Evolutionary conservation across 352 stramenopile species (phyloP), one percentile per base, ranked within the genome.

Genomic region (Globisporangium lucens): DNA sequence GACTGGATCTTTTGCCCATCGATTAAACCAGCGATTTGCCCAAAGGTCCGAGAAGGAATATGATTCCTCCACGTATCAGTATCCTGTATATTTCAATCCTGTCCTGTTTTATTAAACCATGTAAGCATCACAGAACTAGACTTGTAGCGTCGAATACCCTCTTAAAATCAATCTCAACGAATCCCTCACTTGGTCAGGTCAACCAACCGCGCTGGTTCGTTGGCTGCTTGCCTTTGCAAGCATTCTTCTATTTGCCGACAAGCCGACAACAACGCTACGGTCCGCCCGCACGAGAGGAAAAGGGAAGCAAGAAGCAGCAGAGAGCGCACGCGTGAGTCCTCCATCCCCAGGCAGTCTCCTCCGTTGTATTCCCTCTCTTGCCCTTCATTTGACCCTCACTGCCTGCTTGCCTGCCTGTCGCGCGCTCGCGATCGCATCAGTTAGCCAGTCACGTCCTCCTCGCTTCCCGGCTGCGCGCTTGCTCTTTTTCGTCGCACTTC

Each of bases 1-100:
- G 9, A 24, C 57, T 63, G 57, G 57, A 53, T 63, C 47, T 63
- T 63, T 63, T 33, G n/a, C 17, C 53, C 36, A 63, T 63, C 36
- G 57, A 63, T 63, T 36, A 63, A 63, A 15, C 12, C n/a, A n/a
- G 5, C 15, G 51, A 59, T 59, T 59, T 59, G 27, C 29, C 30
- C 30, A 33, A 33, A 33, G 30, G 30, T 6, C 30, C 30, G 30
- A 33, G 5, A 33, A 33, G 30, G 30, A 33, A 33, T 33, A 47
- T 62, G 8, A 22, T 52, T 35, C 43, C 43, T 51, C 24, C 7
- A 51, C 20, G 2, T 24, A 51, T 4, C 5, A 12, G 24, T 52
- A 36, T 51, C 9, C 12, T 53, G 0, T 52, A 35, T 33, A 49
- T 24, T 30, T 47, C 4, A 22, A 52, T 63, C 20, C 57, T 63